These are phyloP conservation scores for Cyclotella baltica DNA, from an alignment of 108 stramenopile genomes.

Conservation along the genomic window DNA sequence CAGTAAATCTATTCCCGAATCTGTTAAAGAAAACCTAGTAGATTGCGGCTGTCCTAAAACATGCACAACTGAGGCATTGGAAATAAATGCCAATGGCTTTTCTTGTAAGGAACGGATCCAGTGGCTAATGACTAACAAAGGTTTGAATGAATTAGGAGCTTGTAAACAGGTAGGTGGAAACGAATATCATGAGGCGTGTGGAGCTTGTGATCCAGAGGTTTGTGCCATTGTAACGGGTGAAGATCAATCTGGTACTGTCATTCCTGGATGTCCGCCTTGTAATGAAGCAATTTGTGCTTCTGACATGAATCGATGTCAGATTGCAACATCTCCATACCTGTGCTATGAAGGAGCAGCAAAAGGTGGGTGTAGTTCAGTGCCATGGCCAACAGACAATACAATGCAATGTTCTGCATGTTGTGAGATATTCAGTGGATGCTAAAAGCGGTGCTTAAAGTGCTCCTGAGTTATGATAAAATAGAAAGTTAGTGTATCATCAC, in stretches of 20 bases:
- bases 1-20: conserved; percentile 22
- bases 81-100: conserved; percentile 55
- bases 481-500: too few species aligned
- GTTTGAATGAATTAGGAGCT: conserved; percentile 64
- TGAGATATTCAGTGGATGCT: conserved; percentile 52
- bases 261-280: conserved; percentile 56
- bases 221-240: conserved; percentile 14
- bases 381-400: conserved; percentile 50
- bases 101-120: conserved; percentile 73
- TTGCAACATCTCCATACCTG: conserved; percentile 61
- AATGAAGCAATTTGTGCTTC: conserved; percentile 57
- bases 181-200: conserved; percentile 63
- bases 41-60: conserved; percentile 70
- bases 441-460: not conserved
- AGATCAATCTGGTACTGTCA: not conserved
- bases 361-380: conserved; percentile 65
- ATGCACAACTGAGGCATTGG: conserved; percentile 66
- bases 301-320: conserved; percentile 71
- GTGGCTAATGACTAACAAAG: conserved; percentile 64
- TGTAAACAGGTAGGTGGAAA: conserved; percentile 64
- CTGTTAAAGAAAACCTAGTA: conserved; percentile 11
- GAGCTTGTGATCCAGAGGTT: conserved; percentile 59
- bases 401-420: conserved; percentile 63
- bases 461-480: too few species aligned
- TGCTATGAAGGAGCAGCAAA: conserved; percentile 64